phyloP scores from a whole-genome alignment of 1,139 yeast species.

The Nakaseomyces sp. region DNA sequence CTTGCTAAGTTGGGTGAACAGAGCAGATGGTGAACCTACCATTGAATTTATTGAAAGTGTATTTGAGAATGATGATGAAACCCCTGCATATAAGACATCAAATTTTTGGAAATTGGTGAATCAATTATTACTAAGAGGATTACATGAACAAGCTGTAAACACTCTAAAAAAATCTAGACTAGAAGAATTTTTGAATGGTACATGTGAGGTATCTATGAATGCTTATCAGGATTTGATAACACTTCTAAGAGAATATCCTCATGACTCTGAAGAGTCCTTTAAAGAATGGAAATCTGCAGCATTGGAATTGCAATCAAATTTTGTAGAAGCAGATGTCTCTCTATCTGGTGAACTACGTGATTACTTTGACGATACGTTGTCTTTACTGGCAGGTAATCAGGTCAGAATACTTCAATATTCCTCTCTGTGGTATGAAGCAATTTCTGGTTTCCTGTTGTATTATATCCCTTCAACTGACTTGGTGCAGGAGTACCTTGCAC shows the following conservation, averaged over 20 bases:
- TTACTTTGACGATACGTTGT: slow-evolving; percentile 22
- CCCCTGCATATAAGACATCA: slow-evolving; percentile 22
- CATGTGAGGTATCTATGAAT: slow-evolving; percentile 24
- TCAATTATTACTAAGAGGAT: slow-evolving; percentile 54
- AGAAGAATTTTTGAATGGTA: slow-evolving; percentile 13
- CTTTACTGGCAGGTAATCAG: slow-evolving; percentile 25
- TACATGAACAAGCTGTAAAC: slow-evolving; percentile 46
- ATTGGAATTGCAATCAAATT: slow-evolving; percentile 25
- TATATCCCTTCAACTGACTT: slow-evolving; percentile 48
- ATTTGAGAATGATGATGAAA: slow-evolving; percentile 10
- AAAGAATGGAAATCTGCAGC: slow-evolving; percentile 33
- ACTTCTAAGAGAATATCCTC: slow-evolving; percentile 32
- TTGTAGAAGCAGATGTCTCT: slow-evolving; percentile 19
- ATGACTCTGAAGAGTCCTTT: slow-evolving; percentile 26
- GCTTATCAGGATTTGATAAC: slow-evolving; percentile 42
- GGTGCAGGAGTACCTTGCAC: slow-evolving; percentile 36
- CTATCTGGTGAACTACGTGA: slow-evolving; percentile 24
- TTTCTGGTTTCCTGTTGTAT: slow-evolving; percentile 51
- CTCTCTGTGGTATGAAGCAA: slow-evolving; percentile 61
- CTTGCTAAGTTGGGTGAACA: slow-evolving; percentile 54
- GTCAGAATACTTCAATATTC: slow-evolving; percentile 25
- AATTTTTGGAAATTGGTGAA: slow-evolving; percentile 59
- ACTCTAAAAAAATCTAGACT: slow-evolving; percentile 37
- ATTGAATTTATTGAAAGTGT: slow-evolving; percentile 35
- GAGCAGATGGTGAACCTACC: slow-evolving; percentile 54